Percentiles rank a stretch among this genome's conserved stretches.
Evolutionary conservation across 768 basidiomycete genomes (phyloP).

Genomic region (Lenzites betulinus): DNA sequence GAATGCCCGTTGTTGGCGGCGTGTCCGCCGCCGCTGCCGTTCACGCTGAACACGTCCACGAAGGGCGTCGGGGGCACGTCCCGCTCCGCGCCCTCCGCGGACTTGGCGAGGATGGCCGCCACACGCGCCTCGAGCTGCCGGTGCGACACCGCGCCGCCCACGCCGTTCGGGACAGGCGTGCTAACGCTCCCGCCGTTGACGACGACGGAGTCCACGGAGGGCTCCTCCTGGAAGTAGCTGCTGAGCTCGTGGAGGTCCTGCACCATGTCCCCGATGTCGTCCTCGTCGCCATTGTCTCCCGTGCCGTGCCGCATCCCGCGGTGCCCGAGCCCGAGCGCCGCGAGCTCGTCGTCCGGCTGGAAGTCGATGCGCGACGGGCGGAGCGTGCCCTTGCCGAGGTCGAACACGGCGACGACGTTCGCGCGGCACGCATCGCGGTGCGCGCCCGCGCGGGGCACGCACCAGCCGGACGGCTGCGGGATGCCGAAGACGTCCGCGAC

Average conservation of each 20-base stretch:
- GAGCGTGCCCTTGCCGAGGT: slow-evolving; percentile 74
- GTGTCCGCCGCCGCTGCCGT: slow-evolving; percentile 26
- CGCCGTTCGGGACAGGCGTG: not conserved
- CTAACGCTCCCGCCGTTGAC: not conserved
- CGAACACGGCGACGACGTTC: slow-evolving; percentile 85
- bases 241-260: slow-evolving; percentile 77
- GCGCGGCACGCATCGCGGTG: slow-evolving; percentile 64
- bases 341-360: slow-evolving; percentile 59
- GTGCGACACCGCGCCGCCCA: slow-evolving; percentile 26
- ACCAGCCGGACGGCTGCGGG: slow-evolving; percentile 86
- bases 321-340: slow-evolving; percentile 11
- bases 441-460: slow-evolving; percentile 66
- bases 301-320: not conserved
- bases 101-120: slow-evolving; percentile 81
- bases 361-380: slow-evolving; percentile 75
- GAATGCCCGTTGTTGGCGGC: not conserved
- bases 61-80: slow-evolving; percentile 81
- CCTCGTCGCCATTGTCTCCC: slow-evolving; percentile 35
- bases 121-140: slow-evolving; percentile 67
- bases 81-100: slow-evolving; percentile 49
- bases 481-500: slow-evolving; percentile 78
- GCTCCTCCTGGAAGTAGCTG: slow-evolving; percentile 65
- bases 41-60: slow-evolving; percentile 70
- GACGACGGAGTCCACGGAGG: not conserved
- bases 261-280: slow-evolving; percentile 77